A percentile compares a stretch with the other conserved stretches of the same genome.
Conservation (phyloP, 2,329 filamentous ascomycete species). For the Cladosporium sp. region DNA sequence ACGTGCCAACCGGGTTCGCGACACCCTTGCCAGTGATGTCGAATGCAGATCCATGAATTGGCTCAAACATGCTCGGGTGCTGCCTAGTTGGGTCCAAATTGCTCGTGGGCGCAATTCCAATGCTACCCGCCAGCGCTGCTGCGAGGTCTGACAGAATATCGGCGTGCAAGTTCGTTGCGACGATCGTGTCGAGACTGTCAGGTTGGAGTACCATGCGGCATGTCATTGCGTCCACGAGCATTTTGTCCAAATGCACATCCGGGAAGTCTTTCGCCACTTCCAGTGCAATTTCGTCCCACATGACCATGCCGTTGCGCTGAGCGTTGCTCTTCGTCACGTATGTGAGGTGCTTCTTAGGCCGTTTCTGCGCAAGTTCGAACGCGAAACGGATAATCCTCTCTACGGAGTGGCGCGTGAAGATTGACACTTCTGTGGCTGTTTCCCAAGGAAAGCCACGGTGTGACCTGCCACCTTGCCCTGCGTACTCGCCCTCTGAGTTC, state of each 20-base stretch:
- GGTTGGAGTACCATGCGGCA: conserved; percentile 60
- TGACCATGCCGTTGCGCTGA: conserved; percentile 63
- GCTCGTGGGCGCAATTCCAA: conserved; percentile 67
- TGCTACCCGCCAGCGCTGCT: conserved; percentile 64
- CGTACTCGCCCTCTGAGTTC: conserved; percentile 65
- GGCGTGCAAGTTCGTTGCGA: conserved; percentile 59
- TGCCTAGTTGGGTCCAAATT: conserved; percentile 62
- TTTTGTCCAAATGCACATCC: conserved; percentile 60
- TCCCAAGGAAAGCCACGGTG: conserved; percentile 58
- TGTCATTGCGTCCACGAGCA: conserved; percentile 65
- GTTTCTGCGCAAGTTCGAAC: conserved; percentile 55
- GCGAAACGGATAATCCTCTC: conserved; percentile 60
- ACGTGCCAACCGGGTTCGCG: conserved; percentile 56
- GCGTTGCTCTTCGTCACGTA: conserved; percentile 65
- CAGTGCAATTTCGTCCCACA: conserved; percentile 61
- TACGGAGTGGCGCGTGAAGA: conserved; percentile 60
- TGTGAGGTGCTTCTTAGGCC: conserved; percentile 56
- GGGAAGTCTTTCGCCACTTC: conserved; percentile 55
- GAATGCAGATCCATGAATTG: conserved; percentile 57
- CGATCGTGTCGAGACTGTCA: conserved; percentile 58
- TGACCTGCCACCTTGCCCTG: conserved; percentile 60
- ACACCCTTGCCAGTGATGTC: conserved; percentile 56
- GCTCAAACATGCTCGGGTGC: conserved; percentile 60
- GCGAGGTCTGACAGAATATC: conserved; percentile 70
- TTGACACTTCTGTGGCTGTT: conserved; percentile 57